phyloP scores from a whole-genome alignment of 2,329 filamentous ascomycete genomes.

The Cylindrodendrum hubeiense region DNA sequence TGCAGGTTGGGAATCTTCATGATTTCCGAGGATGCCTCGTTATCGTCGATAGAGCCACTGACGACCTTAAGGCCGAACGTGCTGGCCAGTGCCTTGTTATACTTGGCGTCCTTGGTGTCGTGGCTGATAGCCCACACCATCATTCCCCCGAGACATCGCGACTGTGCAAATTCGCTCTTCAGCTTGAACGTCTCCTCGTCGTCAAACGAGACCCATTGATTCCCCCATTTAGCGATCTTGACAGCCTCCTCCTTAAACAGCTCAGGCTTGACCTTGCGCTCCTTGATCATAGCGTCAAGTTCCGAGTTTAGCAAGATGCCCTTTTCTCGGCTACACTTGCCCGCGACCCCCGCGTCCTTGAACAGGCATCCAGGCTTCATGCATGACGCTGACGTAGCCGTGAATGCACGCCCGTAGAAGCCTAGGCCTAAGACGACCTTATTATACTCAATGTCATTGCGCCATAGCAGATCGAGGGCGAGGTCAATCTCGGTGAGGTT shows the following conservation, averaged over 20 bases:
- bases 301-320: slow-evolving; percentile 22
- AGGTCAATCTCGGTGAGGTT: slow-evolving; percentile 27
- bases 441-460: slow-evolving; percentile 10
- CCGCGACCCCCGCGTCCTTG: background rate
- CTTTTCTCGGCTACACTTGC: slow-evolving; percentile 8
- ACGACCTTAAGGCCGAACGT: too few species aligned
- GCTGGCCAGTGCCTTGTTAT: background rate
- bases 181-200: slow-evolving; percentile 19
- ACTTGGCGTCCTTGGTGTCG: slow-evolving; percentile 23
- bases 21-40: background rate
- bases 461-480: slow-evolving; percentile 24
- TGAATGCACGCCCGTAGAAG: slow-evolving; percentile 34
- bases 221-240: slow-evolving; percentile 6
- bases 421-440: slow-evolving; percentile 24
- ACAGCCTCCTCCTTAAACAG: slow-evolving; percentile 15
- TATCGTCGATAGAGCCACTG: too few species aligned
- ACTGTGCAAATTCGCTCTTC: slow-evolving; percentile 7
- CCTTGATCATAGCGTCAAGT: background rate
- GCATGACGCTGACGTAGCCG: background rate
- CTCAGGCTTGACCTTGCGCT: background rate
- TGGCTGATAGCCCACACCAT: slow-evolving; percentile 34
- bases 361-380: slow-evolving; percentile 16
- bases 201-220: slow-evolving; percentile 24
- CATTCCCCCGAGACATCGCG: slow-evolving; percentile 17
- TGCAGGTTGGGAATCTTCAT: background rate